These are phyloP conservation scores for Vigna angularis DNA, from an alignment of 306 rosid genomes.

Conservation along the genomic window DNA sequence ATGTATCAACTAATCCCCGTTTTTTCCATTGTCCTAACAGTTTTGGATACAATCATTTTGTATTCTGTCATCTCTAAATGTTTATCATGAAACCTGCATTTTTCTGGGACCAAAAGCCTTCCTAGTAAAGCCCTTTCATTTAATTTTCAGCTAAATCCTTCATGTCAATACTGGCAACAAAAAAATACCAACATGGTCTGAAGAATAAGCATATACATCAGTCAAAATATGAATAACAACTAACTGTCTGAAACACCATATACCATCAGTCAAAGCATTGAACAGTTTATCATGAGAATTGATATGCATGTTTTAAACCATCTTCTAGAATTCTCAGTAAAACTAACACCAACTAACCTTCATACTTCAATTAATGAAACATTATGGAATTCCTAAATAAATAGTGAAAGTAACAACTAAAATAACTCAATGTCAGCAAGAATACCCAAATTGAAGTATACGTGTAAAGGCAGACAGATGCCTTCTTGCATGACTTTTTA, in stretches of 20 bases:
- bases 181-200: not conserved
- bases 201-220: not conserved
- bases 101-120: not conserved
- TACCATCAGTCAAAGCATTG: slow-evolving; percentile 23
- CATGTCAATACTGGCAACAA: not conserved
- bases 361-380: slow-evolving; percentile 6
- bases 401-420: slow-evolving; percentile 1
- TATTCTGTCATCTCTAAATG: not conserved
- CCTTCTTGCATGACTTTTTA: slow-evolving; percentile 13
- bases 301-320: not conserved
- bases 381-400: slow-evolving; percentile 29
- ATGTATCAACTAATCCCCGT: too few relatives aligned
- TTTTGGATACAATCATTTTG: not conserved
- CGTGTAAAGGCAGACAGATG: slow-evolving; percentile 37
- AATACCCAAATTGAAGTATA: slow-evolving; percentile 18
- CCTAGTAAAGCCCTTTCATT: not conserved
- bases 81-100: not conserved
- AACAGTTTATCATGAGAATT: slow-evolving; percentile 13
- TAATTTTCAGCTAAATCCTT: not conserved
- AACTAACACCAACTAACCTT: slow-evolving; percentile 5
- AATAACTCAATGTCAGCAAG: slow-evolving; percentile 34
- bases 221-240: not conserved
- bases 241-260: not conserved
- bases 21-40: too few relatives aligned
- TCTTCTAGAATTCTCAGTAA: not conserved